A percentile compares a stretch with the other conserved stretches of the same genome.
Conservation (phyloP, 768 basidiomycete genomes). For the Phanerochaete carnosa region DNA sequence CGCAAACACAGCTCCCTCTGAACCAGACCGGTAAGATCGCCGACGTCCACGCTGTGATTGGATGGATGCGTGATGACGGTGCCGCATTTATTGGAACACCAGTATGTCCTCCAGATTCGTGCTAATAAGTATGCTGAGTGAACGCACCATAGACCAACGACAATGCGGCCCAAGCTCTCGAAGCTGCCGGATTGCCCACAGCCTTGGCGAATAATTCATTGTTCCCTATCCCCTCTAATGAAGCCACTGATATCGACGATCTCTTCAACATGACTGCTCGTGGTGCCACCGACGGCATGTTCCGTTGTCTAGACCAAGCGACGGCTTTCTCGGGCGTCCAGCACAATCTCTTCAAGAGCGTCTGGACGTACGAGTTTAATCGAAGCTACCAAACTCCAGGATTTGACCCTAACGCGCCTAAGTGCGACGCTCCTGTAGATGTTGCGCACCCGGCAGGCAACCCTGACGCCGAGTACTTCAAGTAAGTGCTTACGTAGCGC, state of each 20-base stretch:
- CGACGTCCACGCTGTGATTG: constrained; percentile 44
- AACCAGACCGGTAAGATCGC: constrained; percentile 38
- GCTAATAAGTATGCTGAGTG: neutral
- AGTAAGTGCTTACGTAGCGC: constrained; percentile 21
- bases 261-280: constrained; percentile 46
- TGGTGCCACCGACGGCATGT: constrained; percentile 42
- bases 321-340: constrained; percentile 41
- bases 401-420: constrained; percentile 41
- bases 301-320: constrained; percentile 48
- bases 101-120: constrained; percentile 1
- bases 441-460: constrained; percentile 43
- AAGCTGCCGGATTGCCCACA: constrained; percentile 21
- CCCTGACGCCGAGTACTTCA: constrained; percentile 44
- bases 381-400: constrained; percentile 38
- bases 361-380: constrained; percentile 47
- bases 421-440: constrained; percentile 42
- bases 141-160: constrained; percentile 8
- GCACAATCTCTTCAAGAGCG: constrained; percentile 38
- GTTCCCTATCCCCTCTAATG: constrained; percentile 37
- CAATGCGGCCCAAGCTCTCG: constrained; percentile 19
- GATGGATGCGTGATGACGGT: constrained; percentile 51
- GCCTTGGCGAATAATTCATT: constrained; percentile 24
- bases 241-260: constrained; percentile 29
- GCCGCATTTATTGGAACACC: constrained; percentile 42
- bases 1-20: constrained; percentile 34